Evolutionary conservation across 2,329 filamentous ascomycete species (phyloP).

Genomic region (Exophiala mesophila): DNA sequence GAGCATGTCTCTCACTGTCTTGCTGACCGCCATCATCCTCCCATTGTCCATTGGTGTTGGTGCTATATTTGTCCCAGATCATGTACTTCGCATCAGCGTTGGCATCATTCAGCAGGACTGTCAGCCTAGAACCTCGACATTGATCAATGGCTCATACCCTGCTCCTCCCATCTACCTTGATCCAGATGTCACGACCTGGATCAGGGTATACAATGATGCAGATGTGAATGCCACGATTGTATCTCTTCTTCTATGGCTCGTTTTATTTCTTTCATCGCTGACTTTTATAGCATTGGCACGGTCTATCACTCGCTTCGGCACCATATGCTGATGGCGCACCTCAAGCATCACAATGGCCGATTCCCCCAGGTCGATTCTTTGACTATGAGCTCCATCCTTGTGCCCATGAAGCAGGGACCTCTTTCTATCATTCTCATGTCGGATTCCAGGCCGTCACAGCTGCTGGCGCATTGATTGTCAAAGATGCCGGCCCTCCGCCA

Average conservation of each 20-base stretch:
- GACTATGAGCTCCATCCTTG: slow-evolving; percentile 60
- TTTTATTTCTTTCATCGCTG: no score
- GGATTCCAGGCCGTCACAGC: slow-evolving; percentile 58
- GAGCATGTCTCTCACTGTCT: background rate
- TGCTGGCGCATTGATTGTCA: slow-evolving; percentile 55
- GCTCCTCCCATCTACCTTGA: slow-evolving; percentile 47
- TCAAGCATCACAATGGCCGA: slow-evolving; percentile 60
- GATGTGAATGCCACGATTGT: slow-evolving; percentile 56
- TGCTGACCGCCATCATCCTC: background rate
- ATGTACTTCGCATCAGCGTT: slow-evolving; percentile 43
- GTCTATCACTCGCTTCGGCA: slow-evolving; percentile 54
- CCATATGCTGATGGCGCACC: slow-evolving; percentile 63
- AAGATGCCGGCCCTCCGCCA: slow-evolving; percentile 44
- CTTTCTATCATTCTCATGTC: slow-evolving; percentile 65
- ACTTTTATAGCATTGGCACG: slow-evolving; percentile 60
- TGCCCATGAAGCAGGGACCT: slow-evolving; percentile 54
- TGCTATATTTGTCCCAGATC: slow-evolving; percentile 36
- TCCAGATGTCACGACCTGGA: slow-evolving; percentile 48
- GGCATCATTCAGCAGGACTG: slow-evolving; percentile 43
- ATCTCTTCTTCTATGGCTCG: slow-evolving; percentile 19
- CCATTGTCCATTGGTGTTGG: background rate
- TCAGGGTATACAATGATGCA: slow-evolving; percentile 54
- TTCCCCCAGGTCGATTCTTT: slow-evolving; percentile 57
- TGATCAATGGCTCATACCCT: slow-evolving; percentile 52
- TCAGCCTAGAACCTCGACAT: slow-evolving; percentile 42